Conservation (phyloP, 2,329 filamentous ascomycete genomes). For the Thermoascus crustaceus region DNA sequence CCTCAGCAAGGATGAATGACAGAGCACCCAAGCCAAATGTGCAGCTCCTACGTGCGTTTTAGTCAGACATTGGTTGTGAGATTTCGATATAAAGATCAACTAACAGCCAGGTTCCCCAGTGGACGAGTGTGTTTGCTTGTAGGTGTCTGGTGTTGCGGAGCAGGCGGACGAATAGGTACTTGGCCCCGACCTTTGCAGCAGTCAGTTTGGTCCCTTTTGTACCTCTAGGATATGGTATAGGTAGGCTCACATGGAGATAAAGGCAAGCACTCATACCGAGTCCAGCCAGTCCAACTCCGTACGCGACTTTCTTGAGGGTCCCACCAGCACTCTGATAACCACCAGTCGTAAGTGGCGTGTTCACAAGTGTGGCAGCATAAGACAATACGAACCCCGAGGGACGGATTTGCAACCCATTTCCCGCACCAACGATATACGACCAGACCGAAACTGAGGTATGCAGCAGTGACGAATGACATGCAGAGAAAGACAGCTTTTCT, state of each 20-base stretch:
- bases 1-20: constrained; percentile 45
- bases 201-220: too few species aligned
- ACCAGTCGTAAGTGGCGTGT: too few species aligned
- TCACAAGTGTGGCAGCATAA: too few species aligned
- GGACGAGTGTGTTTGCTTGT: constrained; percentile 43
- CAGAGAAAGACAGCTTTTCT: constrained; percentile 52
- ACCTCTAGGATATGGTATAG: too few species aligned
- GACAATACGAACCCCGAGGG: constrained; percentile 40
- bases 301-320: constrained; percentile 53
- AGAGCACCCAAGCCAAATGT: constrained; percentile 36
- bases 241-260: constrained; percentile 39
- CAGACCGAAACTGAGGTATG: constrained; percentile 52
- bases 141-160: constrained; percentile 45
- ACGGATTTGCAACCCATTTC: constrained; percentile 54
- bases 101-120: constrained; percentile 48
- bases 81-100: too few species aligned
- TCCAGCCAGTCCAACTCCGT: constrained; percentile 51
- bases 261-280: constrained; percentile 44
- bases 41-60: too few species aligned
- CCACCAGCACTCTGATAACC: constrained; percentile 47
- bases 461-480: constrained; percentile 50
- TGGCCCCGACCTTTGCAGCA: constrained; percentile 46
- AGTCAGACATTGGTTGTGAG: too few species aligned
- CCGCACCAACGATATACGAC: constrained; percentile 57
- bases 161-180: constrained; percentile 50